phyloP scores from a whole-genome alignment of 2,329 filamentous ascomycete species.

The Pseudogymnoascus sp. region DNA sequence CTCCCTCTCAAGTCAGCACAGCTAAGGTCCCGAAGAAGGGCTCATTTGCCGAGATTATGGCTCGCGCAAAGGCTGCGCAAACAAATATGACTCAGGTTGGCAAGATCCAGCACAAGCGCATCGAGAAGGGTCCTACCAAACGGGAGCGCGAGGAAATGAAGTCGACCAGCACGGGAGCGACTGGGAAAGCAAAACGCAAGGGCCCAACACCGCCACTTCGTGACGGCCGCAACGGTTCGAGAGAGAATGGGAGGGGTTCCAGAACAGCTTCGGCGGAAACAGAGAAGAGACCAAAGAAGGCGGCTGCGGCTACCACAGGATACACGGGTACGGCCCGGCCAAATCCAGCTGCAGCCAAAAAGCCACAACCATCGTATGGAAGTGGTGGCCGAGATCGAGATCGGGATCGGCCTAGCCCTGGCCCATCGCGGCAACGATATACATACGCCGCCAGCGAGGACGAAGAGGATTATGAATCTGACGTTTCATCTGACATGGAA shows the following conservation, averaged over 20 bases:
- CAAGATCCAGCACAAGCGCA: slow-evolving; percentile 66
- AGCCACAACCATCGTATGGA: slow-evolving; percentile 15
- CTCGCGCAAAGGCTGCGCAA: slow-evolving; percentile 60
- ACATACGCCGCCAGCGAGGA: slow-evolving; percentile 39
- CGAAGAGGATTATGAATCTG: slow-evolving; percentile 56
- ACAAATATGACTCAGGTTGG: slow-evolving; percentile 53
- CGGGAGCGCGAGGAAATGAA: slow-evolving; percentile 33
- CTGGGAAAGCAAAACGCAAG: slow-evolving; percentile 20
- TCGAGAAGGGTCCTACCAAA: slow-evolving; percentile 54
- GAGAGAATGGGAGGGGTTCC: slow-evolving; percentile 20
- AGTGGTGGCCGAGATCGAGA: slow-evolving; percentile 17
- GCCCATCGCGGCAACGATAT: slow-evolving; percentile 31
- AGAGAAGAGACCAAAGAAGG: slow-evolving; percentile 54
- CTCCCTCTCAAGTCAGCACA: background rate
- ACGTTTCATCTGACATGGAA: slow-evolving; percentile 69
- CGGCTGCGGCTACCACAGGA: slow-evolving; percentile 53
- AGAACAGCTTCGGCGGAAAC: slow-evolving; percentile 25
- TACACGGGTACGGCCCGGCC: slow-evolving; percentile 58
- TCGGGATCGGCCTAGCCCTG: slow-evolving; percentile 20
- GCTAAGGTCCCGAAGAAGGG: slow-evolving; percentile 55
- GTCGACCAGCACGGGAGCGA: slow-evolving; percentile 16
- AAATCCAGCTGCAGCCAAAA: slow-evolving; percentile 35
- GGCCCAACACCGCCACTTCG: slow-evolving; percentile 13
- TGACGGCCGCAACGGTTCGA: slow-evolving; percentile 16
- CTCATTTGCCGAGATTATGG: slow-evolving; percentile 66